These are phyloP conservation scores for Curvularia sp. DNA, from an alignment of 2,329 filamentous ascomycete genomes.

Conservation along the genomic window DNA sequence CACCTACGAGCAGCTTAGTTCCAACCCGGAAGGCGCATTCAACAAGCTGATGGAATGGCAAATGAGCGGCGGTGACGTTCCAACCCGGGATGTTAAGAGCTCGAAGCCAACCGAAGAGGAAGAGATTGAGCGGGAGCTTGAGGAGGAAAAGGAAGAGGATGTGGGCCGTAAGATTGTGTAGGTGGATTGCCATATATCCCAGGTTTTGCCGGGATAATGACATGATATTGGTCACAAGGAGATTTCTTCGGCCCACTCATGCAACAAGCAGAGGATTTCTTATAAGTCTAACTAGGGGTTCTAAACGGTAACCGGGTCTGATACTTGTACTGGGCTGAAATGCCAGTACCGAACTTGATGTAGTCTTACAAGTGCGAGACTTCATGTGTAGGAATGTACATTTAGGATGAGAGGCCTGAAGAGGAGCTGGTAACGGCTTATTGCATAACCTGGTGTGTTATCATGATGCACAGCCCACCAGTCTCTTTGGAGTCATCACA, in stretches of 20 bases:
- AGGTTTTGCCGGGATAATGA: neutral
- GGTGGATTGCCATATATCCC: neutral
- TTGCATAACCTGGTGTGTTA: neutral
- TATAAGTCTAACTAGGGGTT: neutral
- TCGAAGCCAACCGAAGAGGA: conserved; percentile 57
- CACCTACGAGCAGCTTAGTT: conserved; percentile 77
- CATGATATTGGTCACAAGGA: neutral
- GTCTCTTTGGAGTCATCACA: neutral
- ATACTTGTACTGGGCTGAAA: neutral
- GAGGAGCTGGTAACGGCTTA: neutral
- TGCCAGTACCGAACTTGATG: neutral
- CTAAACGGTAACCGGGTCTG: neutral
- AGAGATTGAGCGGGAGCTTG: conserved; percentile 57
- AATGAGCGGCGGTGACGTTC: conserved; percentile 79
- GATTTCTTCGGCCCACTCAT: neutral
- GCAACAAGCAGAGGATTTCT: neutral
- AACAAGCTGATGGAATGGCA: conserved; percentile 99
- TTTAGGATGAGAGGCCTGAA: neutral
- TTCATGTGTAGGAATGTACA: conserved; percentile 1
- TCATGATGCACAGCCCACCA: neutral
- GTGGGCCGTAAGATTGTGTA: conserved; percentile 32
- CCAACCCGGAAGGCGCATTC: conserved; percentile 80
- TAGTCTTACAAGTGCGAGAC: neutral
- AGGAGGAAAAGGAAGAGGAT: conserved; percentile 49
- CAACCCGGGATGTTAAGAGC: conserved; percentile 31